Percentiles rank a stretch among this genome's conserved stretches.
These are phyloP conservation scores for Talaromyces islandicus DNA, from an alignment of 2,329 filamentous ascomycete species.

Conservation along the genomic window DNA sequence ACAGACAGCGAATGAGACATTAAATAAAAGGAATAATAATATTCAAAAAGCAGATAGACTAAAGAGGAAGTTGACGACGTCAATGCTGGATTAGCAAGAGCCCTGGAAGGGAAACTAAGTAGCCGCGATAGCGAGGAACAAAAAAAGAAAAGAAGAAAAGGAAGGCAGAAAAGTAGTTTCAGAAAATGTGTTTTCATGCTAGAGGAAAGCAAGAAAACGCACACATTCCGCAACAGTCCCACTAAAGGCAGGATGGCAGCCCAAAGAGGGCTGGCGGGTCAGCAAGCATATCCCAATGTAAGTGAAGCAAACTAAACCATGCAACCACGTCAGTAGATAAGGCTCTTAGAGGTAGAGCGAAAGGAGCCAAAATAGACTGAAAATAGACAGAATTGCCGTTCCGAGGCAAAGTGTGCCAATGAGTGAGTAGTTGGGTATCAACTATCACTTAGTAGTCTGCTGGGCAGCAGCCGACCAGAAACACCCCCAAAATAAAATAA, in stretches of 20 bases:
- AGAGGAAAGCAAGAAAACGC: neutral
- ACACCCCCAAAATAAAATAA: neutral
- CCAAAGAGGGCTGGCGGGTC: neutral
- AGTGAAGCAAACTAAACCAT: neutral
- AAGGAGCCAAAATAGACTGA: neutral
- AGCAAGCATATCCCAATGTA: neutral
- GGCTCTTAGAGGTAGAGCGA: neutral
- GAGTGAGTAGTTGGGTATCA: conserved; percentile 13
- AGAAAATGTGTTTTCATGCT: neutral
- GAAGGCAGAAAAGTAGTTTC: neutral
- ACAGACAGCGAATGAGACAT: conserved; percentile 22
- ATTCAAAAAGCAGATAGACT: conserved; percentile 21
- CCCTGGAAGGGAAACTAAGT: neutral
- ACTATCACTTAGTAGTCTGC: neutral
- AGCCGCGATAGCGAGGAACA: neutral
- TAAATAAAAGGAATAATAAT: conserved; percentile 14
- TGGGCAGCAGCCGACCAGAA: conserved; percentile 8
- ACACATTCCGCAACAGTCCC: neutral
- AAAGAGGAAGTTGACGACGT: conserved; percentile 17
- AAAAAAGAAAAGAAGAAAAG: neutral
- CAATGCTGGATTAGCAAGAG: neutral
- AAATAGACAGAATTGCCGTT: neutral
- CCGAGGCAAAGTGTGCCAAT: conserved; percentile 2
- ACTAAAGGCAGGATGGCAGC: neutral
- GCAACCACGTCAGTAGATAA: neutral